Conservation (phyloP, 306 rosid species). For the Quercus parvula region DNA sequence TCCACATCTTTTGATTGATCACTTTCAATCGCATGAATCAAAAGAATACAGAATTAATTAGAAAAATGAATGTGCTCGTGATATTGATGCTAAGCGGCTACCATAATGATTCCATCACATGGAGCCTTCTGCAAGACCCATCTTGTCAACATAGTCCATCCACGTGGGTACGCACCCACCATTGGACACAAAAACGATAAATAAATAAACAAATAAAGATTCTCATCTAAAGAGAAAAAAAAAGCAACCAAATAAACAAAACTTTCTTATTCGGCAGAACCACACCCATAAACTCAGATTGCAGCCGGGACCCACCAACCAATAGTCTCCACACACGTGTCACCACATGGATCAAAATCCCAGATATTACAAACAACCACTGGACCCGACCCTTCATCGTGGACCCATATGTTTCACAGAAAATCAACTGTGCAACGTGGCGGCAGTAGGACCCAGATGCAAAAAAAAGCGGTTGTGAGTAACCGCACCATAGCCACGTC, state of each 20-base stretch:
- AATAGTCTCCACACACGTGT: background rate
- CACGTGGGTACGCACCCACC: slow-evolving; percentile 7
- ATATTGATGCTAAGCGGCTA: no score
- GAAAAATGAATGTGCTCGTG: no score
- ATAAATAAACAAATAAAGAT: background rate
- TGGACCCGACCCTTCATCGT: no score
- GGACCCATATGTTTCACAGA: no score
- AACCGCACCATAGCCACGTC: slow-evolving; percentile 15
- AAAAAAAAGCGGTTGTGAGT: background rate
- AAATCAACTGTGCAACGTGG: slow-evolving; percentile 4
- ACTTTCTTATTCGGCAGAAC: background rate
- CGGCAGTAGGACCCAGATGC: slow-evolving; percentile 20
- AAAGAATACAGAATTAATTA: no score
- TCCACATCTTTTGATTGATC: no score
- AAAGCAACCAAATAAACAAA: background rate
- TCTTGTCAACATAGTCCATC: background rate
- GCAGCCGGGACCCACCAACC: background rate
- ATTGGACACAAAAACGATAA: background rate
- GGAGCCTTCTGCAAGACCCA: background rate
- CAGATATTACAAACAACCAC: no score
- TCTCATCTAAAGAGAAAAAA: background rate
- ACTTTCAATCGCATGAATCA: fast-evolving
- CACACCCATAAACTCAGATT: no score
- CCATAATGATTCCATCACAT: slow-evolving; percentile 1
- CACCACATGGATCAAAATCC: background rate